Base-by-base conservation (phyloP, 768 basidiomycete species). In the Hemileccinum rubropunctum region DNA sequence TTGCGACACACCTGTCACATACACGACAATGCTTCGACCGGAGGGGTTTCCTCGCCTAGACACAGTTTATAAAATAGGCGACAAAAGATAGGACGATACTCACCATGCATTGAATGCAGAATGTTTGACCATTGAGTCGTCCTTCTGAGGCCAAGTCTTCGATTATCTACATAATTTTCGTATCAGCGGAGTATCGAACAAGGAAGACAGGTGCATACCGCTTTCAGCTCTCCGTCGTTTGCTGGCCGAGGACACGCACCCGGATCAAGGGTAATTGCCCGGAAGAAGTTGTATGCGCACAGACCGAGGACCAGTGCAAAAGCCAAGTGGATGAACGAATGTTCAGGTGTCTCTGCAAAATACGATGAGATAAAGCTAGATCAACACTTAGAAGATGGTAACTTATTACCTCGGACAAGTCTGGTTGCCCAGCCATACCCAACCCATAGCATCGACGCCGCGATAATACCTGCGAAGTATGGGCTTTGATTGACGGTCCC, bases 91-190 rank as follows among this genome's bases (percentile, higher is more conserved):
- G 32, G 47, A 45, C 7, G 14, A 17, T 3, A 42, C 81, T 42
- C 54, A 86, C 88, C 92, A 98, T 92, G 71, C 95, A 98, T 51
- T 86, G 82, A 44, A 99, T 87, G 62, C 97, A 98, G 68, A 98
- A 98, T 10, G 93, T 93, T 66, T 94, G 93, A 1, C 95, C 95
- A 65, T 98, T 98, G 23, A 99, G 72, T 15, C 87, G 76, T 14
- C 94, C 92, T 62, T 86, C 83, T 10, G 87, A 86, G 13, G 94
- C 91, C 15, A 98, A 74, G 26, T 93, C 91, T 64, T 98, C 95
- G 42, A 99, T 86, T 33, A 91, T 81, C 91, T 95, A 17, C 15
- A 7, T 34, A 21, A 26, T 37, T 41, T n/a, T 46, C 36, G 28
- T 44, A 34, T 52, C 27, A 52, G 37, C 4, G 12, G 2, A 9